These are phyloP conservation scores for Rugosomyces carneus DNA, from an alignment of 1,284 basidiomycete genomes.

Conservation along the genomic window DNA sequence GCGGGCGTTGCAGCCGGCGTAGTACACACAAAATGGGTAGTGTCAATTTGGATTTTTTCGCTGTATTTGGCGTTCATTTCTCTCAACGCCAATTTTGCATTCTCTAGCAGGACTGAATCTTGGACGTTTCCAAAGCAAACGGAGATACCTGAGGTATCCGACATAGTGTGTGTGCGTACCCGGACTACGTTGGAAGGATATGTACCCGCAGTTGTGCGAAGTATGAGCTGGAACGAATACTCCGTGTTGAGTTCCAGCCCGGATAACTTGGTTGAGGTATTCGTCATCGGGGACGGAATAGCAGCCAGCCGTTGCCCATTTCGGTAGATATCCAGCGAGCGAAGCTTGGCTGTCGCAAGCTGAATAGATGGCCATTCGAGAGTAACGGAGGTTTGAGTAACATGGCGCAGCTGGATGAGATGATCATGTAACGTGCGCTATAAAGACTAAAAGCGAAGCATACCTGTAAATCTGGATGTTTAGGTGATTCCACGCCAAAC, in stretches of 20 bases:
- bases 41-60: slow-evolving; percentile 92
- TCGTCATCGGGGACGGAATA: slow-evolving; percentile 75
- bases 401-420: slow-evolving; percentile 68
- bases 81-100: slow-evolving; percentile 69
- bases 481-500: slow-evolving; percentile 67
- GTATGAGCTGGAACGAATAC: slow-evolving; percentile 88
- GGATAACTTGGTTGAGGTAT: slow-evolving; percentile 87
- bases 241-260: slow-evolving; percentile 84
- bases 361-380: slow-evolving; percentile 88
- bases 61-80: slow-evolving; percentile 87
- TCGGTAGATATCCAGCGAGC: slow-evolving; percentile 86
- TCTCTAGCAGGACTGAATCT: slow-evolving; percentile 68
- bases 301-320: slow-evolving; percentile 84
- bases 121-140: slow-evolving; percentile 89
- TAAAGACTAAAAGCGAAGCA: slow-evolving; percentile 15
- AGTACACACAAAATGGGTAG: slow-evolving; percentile 94
- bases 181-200: slow-evolving; percentile 79
- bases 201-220: slow-evolving; percentile 86
- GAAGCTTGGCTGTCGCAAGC: slow-evolving; percentile 78
- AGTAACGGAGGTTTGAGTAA: slow-evolving; percentile 92
- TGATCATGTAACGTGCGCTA: not conserved
- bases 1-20: slow-evolving; percentile 66
- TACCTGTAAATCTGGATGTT: slow-evolving; percentile 70
- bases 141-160: slow-evolving; percentile 87
- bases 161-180: slow-evolving; percentile 87